Evolutionary conservation across 2,329 filamentous ascomycete species (phyloP), one percentile per base, ranked within the genome.

Genomic region (Coleophoma eucalyptorum): DNA sequence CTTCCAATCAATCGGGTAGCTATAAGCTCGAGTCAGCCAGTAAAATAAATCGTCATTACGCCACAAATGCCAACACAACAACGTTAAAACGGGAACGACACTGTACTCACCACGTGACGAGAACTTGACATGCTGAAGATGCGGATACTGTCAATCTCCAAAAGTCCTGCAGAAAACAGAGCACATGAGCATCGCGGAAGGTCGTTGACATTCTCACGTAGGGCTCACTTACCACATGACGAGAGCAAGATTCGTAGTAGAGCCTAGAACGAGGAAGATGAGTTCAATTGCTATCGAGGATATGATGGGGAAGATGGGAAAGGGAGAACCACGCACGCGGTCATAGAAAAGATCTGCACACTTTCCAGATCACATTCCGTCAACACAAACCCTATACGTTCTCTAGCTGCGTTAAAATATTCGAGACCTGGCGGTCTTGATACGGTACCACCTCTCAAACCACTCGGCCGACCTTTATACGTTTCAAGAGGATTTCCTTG

Each of bases 371-470:
- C 79, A 58, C 74, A 79, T 20, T 80, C 74, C 2, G 76, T 76
- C 48, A 78, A 59, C 10, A 76, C 71, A 60, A 83, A 83, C 0
- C 82, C 81, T 60, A 84, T 72, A n/a, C 79, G 71, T 51, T 74
- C 75, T 46, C 81, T 72, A 15, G 80, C 82, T 63, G 84, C 81
- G 55, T 85, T 85, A 65, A 84, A 85, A 34, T 83, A 72, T 1
- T 72, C 71, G 3, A 85, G 62, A 0, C 82, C 82, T 0, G 82
- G 81, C 2, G 81, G 81, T 16, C 68, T 69, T 13, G 71, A 68
- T 2, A 64, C 57, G 2, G 73, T 72, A 1, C 79, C 78, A 12
- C 79, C 80, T 38, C 74, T 73, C 20, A 83, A 67, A 3, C 79
- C 79, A 57, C 79, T 80, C 1, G 71, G 63, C 1, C 70, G 69